These are phyloP conservation scores for Hypoxylon fragiforme DNA, from an alignment of 495 filamentous ascomycete genomes.

Conservation along the genomic window DNA sequence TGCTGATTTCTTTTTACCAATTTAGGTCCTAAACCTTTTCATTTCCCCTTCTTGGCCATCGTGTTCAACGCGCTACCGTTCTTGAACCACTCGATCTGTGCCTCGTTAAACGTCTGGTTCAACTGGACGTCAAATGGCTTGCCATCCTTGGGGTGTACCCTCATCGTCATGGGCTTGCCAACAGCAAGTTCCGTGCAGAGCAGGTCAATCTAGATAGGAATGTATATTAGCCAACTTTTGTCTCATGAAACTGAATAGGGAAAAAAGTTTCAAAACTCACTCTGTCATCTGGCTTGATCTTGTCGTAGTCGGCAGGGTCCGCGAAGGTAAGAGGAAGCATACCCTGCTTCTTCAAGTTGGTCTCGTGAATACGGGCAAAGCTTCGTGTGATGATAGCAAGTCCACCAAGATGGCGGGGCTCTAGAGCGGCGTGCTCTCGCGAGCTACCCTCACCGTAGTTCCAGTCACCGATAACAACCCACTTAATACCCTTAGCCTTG, in stretches of 20 bases:
- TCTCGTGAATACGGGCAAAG: constrained; percentile 99
- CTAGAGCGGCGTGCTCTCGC: constrained; percentile 96
- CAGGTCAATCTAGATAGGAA: constrained; percentile 63
- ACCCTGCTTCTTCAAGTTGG: constrained; percentile 99
- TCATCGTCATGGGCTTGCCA: constrained; percentile 90
- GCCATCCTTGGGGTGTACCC: constrained; percentile 86
- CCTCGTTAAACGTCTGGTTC: constrained; percentile 93
- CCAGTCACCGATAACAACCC: constrained; percentile 99
- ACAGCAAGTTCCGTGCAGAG: constrained; percentile 88
- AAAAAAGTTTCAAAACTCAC: constrained; percentile 35
- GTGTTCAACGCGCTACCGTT: constrained; percentile 96
- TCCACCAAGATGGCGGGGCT: constrained; percentile 96
- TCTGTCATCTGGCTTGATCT: constrained; percentile 90
- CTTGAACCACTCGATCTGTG: constrained; percentile 98
- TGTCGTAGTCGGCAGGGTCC: constrained; percentile 96
- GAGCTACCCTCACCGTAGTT: constrained; percentile 99
- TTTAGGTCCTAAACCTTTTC: constrained; percentile 1
- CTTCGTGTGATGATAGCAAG: constrained; percentile 94
- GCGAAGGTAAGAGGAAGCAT: constrained; percentile 97
- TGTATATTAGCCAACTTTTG: constrained; percentile 4
- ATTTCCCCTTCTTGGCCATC: constrained; percentile 74
- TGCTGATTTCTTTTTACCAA: neutral
- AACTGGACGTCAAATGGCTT: constrained; percentile 79
- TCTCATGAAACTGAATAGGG: neutral
- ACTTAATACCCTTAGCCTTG: constrained; percentile 92